Evolutionary conservation across 139 green algal genomes (phyloP).

Genomic region (Choricystis sp.): DNA sequence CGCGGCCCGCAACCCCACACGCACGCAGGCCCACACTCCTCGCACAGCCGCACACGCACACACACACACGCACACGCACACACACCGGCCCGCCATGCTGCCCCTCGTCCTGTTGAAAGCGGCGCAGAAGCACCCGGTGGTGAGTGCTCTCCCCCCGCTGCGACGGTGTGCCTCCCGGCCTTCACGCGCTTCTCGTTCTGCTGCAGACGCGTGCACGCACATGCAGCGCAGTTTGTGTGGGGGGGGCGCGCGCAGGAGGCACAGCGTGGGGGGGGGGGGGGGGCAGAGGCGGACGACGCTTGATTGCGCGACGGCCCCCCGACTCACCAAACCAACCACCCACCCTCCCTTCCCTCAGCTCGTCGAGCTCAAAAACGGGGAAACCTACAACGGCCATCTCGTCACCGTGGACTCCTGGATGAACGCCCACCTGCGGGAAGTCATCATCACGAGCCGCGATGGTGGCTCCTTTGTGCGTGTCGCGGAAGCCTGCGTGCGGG

Average conservation of each 20-base stretch:
- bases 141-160: slow-evolving; percentile 11
- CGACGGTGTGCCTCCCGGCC: neutral
- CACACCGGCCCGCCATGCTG: too few relatives aligned
- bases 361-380: slow-evolving; percentile 94
- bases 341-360: slow-evolving; percentile 37
- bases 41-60: neutral
- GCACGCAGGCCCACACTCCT: neutral
- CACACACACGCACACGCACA: neutral
- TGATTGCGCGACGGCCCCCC: neutral
- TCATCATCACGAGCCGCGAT: slow-evolving; percentile 92
- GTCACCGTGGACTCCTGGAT: slow-evolving; percentile 96
- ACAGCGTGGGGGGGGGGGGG: neutral
- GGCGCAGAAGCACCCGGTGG: slow-evolving; percentile 67
- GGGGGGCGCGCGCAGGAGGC: too few relatives aligned
- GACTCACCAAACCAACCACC: neutral
- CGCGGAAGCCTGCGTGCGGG: slow-evolving; percentile 82
- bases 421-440: slow-evolving; percentile 93
- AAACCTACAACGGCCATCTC: slow-evolving; percentile 97
- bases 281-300: neutral
- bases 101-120: slow-evolving; percentile 75
- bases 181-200: too few relatives aligned
- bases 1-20: neutral
- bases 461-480: slow-evolving; percentile 92
- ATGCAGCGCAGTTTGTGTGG: neutral
- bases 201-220: too few relatives aligned